Base-by-base conservation (phyloP, 805 yeast species). In the Ogataea salicorniae region DNA sequence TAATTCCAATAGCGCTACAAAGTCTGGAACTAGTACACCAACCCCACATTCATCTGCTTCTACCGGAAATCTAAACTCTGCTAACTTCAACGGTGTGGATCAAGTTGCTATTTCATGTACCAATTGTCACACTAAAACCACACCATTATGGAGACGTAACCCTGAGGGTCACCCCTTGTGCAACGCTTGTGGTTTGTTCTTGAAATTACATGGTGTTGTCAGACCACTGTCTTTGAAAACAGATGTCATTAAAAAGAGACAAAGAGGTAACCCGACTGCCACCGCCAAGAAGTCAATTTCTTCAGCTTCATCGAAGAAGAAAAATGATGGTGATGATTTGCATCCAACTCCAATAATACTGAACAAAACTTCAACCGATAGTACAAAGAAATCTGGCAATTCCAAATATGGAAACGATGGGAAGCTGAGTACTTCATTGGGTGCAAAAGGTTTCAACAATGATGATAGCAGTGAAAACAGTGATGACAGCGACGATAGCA, bases 141-240 rank as follows among this genome's bases (percentile, higher is more conserved):
- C 99, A 0, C 99, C 99, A 1, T 67, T 92, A 16, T 92, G 99
- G 99, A 74, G 99, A 57, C 75, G 97, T 43, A 88, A 89, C 58
- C 90, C 95, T 0, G 87, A 87, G 49, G 97, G 97, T 2, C 84
- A 87, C 59, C 95, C 97, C 0, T 71, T 92, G 49, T 92, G 98
- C 69, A 92, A 92, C 66, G 98, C 99, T 0, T 92, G 99, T 71
- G 99, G 98, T 0, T 71, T 92, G 50, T 92, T 92, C 58, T 76
- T 87, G 60, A 92, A 92, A 66, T 72, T 92, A 22, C 98, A 92
- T 60, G 98, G 97, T n/a, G 92, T 89, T 4, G 95, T 88, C 52
- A 74, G 98, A 48, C 99, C 99, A 0, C 71, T 92, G 44, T 85
- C 95, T 14, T 72, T 64, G 39, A 64, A 64, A 45, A 87, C 97